These are phyloP conservation scores for Mimosa pudica DNA, from an alignment of 306 rosid species.

Conservation along the genomic window DNA sequence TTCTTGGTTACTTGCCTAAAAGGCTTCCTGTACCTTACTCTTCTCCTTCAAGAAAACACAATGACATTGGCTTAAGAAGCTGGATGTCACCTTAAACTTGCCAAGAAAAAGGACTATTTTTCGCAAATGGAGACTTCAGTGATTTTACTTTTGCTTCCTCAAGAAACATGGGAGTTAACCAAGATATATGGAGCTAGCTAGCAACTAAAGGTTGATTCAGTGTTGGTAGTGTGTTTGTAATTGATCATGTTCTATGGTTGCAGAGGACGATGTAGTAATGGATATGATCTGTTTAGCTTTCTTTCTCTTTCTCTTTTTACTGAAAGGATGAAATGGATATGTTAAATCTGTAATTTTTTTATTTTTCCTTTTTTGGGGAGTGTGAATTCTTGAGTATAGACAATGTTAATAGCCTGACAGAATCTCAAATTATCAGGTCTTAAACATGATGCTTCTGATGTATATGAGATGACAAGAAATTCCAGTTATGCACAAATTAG, in stretches of 20 bases:
- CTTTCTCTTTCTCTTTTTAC: slow-evolving; percentile 42
- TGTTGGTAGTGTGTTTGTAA: slow-evolving; percentile 45
- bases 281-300: slow-evolving; percentile 36
- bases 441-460: slow-evolving; percentile 1
- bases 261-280: slow-evolving; percentile 23
- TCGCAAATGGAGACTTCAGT: slow-evolving; percentile 32
- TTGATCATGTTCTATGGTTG: slow-evolving; percentile 38
- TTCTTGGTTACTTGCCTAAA: slow-evolving; percentile 79
- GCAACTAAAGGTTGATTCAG: slow-evolving; percentile 42
- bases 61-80: slow-evolving; percentile 71
- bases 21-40: slow-evolving; percentile 76
- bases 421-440: slow-evolving; percentile 25
- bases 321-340: slow-evolving; percentile 37
- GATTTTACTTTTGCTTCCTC: slow-evolving; percentile 29
- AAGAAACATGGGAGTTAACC: slow-evolving; percentile 42
- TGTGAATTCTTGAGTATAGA: slow-evolving; percentile 53
- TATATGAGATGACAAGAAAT: slow-evolving; percentile 13
- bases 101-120: slow-evolving; percentile 20
- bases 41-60: slow-evolving; percentile 94
- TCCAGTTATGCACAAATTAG: slow-evolving; percentile 1
- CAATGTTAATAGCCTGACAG: slow-evolving; percentile 45
- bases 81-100: slow-evolving; percentile 68
- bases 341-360: slow-evolving; percentile 38
- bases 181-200: slow-evolving; percentile 49
- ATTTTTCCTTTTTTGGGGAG: slow-evolving; percentile 16